Evolutionary conservation across 1,284 basidiomycete species (phyloP), one percentile per base, ranked within the genome.

Genomic region (Laetiporus sulphureus): DNA sequence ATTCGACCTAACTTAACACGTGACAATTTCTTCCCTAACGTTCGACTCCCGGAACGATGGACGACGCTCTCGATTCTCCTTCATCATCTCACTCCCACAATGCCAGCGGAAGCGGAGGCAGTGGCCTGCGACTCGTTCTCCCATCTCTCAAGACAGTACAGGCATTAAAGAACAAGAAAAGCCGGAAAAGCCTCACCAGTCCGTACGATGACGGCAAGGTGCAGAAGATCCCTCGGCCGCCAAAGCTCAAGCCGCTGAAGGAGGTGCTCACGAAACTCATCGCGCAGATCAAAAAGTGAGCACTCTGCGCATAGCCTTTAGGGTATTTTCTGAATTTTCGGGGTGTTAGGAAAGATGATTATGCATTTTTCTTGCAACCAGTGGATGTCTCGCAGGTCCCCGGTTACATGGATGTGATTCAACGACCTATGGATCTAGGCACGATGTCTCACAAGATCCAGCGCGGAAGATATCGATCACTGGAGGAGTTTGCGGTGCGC

Each of bases 361-460:
- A 91, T 70, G 83, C 81, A 4, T 90, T 91, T 62, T 91, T 91
- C 57, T 64, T 88, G 40, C 60, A 65, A 32, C 86, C 88, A 0
- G 88, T 91, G 10, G 72, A 89, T 58, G 59, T 63, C 0, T 61
- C 66, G 0, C 70, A 77, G 50, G 80, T 90, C 0, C 75, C 80
- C 1, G 82, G 82, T 3, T 91, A 91, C 53, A 49, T 65, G 2
- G 81, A 87, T 54, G 58, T 77, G 23, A 72, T 91, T 38, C 77
- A 79, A 53, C 66, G 67, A 23, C 88, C 88, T 5, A 91, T 91
- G 87, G 88, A 91, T 53, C 69, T 91, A 46, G 84, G 85, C 0
- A 91, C 86, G 0, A 89, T 91, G 75, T 63, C 75, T 5, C 63
- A 60, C 33, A 87, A 85, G 57, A 79, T 85, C 4, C 63, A 65